Base-by-base conservation (phyloP, 495 filamentous ascomycete species). In the Trichoderma virens region DNA sequence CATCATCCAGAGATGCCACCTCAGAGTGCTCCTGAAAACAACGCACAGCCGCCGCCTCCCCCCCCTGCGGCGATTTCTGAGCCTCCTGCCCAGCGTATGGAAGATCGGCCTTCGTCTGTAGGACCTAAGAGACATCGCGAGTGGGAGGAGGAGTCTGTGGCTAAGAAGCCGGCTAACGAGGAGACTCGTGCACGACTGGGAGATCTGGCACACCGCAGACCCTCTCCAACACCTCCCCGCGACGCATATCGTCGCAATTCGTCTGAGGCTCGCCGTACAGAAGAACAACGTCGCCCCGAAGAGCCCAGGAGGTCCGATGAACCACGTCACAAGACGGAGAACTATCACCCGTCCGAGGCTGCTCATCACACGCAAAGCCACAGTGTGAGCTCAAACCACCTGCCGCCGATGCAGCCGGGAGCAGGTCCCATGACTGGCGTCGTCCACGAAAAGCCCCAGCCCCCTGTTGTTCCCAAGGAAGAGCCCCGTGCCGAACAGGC, bases 321-420 rank as follows among this genome's bases (percentile, higher is more conserved):
- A 60, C 78, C 88, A 67, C 85, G 87, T 39, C 86, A 87, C 38
- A 78, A 79, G 30, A 88, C 89, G 62, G 89, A 93, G 59, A 84
- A 82, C 59, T 96, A 96, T 67, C 90, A 95, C 68, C 92, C 92
- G 6, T 95, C 92, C 1, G 92, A 95, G 70, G 90, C 90, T 30
- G 91, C 92, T 5, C 92, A 96, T 74, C 92, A 96, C 70, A 89
- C 89, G 11, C 88, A 85, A 27, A 84, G 77, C 9, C 82, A 84
- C 70, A 72, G 87, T 3, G 79, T 92, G 64, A 84, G 87, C 18
- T 84, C 88, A 20, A 86, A 90, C 65, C 88, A 92, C 67, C 78
- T 87, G 30, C 82, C 82, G 31, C 80, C 82, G 35, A 88, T 89
- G 80, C 88, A 89, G 62, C 84, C 83, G 35, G 85, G 85, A 23